Evolutionary conservation across 2,329 filamentous ascomycete species (phyloP), one percentile per base, ranked within the genome.

Genomic region (Fusarium tanahbumbuense): DNA sequence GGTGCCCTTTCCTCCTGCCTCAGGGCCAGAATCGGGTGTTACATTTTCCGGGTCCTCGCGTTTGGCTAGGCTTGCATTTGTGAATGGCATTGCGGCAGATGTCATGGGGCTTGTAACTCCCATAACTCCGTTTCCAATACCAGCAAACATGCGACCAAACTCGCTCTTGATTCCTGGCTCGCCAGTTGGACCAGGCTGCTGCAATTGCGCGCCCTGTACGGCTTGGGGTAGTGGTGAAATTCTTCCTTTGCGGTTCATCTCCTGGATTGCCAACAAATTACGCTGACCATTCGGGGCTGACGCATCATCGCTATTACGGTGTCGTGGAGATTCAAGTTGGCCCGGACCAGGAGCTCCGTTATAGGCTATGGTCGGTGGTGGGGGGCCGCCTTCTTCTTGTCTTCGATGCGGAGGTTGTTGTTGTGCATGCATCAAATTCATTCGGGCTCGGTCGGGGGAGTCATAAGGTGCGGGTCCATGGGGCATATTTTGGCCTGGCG

Each of bases 91-190:
- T 74, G 44, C 81, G 41, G 77, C 70, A 9, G 80, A 77, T 2
- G 85, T 79, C 5, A 84, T 81, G 4, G 87, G 86, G 72, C 86
- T 88, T 16, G 86, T 84, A 37, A 84, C 80, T 25, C 83, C 83
- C 62, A 87, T 83, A 42, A 87, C 84, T 66, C 84, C 87, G 71
- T 83, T 87, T 63, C 84, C 94, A 71, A 98, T 93, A n/a, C 95
- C 95, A 20, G 93, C 93, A 81, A 97, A 98, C 86, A 98, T 97
- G 67, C 93, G 91, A 28, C 94, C 94, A 78, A 98, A 94, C 78
- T 98, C 95, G 77, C 91, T 97, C 84, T 98, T 97, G 76, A 98
- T 97, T 45, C 92, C 92, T 13, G 93, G 92, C 78, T 97, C 94
- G 18, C 91, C 92, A 16, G 90, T 89, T 8, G 93, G 93, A 6